Evolutionary conservation across 2,329 filamentous ascomycete genomes (phyloP), one percentile per base, ranked within the genome.

Genomic region (Alternaria brassicicola): DNA sequence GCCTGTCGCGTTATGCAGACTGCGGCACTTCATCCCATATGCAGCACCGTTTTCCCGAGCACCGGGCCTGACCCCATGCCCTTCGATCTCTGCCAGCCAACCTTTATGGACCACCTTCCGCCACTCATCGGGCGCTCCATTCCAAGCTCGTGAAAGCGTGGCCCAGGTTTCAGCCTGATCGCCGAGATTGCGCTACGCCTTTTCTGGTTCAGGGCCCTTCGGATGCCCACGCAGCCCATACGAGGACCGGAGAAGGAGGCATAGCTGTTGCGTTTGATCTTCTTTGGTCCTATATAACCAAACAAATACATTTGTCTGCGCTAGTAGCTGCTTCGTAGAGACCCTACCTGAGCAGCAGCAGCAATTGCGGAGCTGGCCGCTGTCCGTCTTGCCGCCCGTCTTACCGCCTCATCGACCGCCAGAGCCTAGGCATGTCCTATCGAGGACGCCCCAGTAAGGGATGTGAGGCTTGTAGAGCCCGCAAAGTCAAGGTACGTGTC

Each of bases 371-470:
- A 54, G n/a, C 35, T 54, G 21, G 52, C 42, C 41, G 55, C 45
- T 9, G 33, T 36, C 8, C 33, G n/a, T n/a, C 31, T n/a, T 6
- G 15, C 31, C 43, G 38, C 46, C 41, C 38, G 26, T 41, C 26
- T 39, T 39, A 30, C 30, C 43, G 50, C 38, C 30, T 23, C 38
- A 28, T 26, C 19, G 21, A 33, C 31, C 26, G 28, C 45, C 55
- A 58, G 10, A 25, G 9, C 52, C n/a, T n/a, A 9, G 52, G 28
- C 39, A 76, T 75, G 72, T 72, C 71, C 26, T 76, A 76, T 54
- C 71, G 72, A 31, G 73, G 74, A 51, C 62, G 72, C 21, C 74
- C 73, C 12, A 76, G 74, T 59, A 76, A 75, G 66, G 73, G 74
- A 26, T 76, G 73, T 42, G 69, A 75, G 55, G 61, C 68, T 35